A percentile compares a stretch with the other conserved stretches of the same genome.
Conservation (phyloP, 2,329 filamentous ascomycete genomes). For the Beauveria scarabaeidicola region DNA sequence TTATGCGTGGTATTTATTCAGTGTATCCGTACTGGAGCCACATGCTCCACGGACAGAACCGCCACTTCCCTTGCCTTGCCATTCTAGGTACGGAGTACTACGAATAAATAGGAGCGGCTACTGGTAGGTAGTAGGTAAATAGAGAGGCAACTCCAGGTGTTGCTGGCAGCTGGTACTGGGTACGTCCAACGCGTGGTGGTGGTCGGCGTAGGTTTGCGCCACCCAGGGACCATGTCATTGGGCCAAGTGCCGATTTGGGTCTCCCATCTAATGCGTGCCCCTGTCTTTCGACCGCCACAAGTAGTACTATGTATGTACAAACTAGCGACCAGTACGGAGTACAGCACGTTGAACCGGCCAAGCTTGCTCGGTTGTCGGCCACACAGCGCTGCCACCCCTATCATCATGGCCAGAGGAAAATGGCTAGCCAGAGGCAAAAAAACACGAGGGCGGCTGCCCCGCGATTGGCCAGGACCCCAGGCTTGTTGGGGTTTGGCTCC, state of each 20-base stretch:
- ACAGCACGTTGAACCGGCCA: too few relatives aligned
- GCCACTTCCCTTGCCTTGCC: too few relatives aligned
- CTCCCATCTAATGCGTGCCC: neutral
- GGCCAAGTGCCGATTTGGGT: neutral
- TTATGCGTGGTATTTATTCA: neutral
- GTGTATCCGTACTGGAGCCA: neutral
- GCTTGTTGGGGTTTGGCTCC: neutral
- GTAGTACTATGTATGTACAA: neutral
- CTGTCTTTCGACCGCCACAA: neutral
- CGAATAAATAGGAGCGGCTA: too few relatives aligned
- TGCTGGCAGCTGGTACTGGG: too few relatives aligned
- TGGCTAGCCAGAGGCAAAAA: neutral
- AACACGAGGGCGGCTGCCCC: neutral
- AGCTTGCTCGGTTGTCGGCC: neutral
- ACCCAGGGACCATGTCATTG: neutral
- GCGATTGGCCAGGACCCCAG: neutral
- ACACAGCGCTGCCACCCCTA: neutral
- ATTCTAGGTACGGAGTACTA: too few relatives aligned
- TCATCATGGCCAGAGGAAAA: neutral
- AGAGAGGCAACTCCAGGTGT: too few relatives aligned
- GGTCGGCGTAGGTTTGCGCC: too few relatives aligned
- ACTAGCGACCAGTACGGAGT: neutral
- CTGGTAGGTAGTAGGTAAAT: too few relatives aligned
- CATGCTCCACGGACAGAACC: too few relatives aligned
- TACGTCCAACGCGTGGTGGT: too few relatives aligned